Evolutionary conservation across 371 early-diverging fungal species (phyloP).

Genomic region (Chytridium lagenaria): DNA sequence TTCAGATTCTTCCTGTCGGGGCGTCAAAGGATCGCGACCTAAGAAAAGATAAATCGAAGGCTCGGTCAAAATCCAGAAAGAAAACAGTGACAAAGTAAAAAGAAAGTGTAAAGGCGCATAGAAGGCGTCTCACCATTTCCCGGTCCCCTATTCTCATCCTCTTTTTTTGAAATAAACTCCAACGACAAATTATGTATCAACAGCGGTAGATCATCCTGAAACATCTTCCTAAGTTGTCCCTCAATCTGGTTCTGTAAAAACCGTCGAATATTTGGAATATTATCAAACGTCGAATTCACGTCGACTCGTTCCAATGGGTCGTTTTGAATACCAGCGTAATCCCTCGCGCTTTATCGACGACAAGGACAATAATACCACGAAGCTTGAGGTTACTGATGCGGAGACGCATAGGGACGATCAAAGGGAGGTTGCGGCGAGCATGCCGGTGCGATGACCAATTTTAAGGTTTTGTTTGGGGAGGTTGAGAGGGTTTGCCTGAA

Average conservation of each 20-base stretch:
- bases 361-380: slow-evolving; percentile 91
- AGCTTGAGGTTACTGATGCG: slow-evolving; percentile 87
- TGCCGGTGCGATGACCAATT: slow-evolving; percentile 29
- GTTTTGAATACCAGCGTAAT: slow-evolving; percentile 96
- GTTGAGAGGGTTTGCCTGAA: slow-evolving; percentile 81
- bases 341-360: slow-evolving; percentile 89
- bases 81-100: background rate
- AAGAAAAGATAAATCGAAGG: background rate
- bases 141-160: slow-evolving; percentile 12
- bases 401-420: slow-evolving; percentile 95
- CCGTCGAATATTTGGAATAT: slow-evolving; percentile 79
- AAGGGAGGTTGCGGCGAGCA: slow-evolving; percentile 84
- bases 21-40: background rate
- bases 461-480: slow-evolving; percentile 59
- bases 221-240: slow-evolving; percentile 81
- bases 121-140: background rate
- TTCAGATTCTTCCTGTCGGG: slow-evolving; percentile 1
- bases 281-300: slow-evolving; percentile 94
- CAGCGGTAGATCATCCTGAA: slow-evolving; percentile 91
- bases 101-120: too few relatives aligned
- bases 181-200: slow-evolving; percentile 90
- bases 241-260: slow-evolving; percentile 93
- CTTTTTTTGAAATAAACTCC: slow-evolving; percentile 44
- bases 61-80: background rate
- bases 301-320: slow-evolving; percentile 93